Evolutionary conservation across 1,139 yeast genomes (phyloP), one percentile per base, ranked within the genome.

Genomic region (Ogataea hybrid): DNA sequence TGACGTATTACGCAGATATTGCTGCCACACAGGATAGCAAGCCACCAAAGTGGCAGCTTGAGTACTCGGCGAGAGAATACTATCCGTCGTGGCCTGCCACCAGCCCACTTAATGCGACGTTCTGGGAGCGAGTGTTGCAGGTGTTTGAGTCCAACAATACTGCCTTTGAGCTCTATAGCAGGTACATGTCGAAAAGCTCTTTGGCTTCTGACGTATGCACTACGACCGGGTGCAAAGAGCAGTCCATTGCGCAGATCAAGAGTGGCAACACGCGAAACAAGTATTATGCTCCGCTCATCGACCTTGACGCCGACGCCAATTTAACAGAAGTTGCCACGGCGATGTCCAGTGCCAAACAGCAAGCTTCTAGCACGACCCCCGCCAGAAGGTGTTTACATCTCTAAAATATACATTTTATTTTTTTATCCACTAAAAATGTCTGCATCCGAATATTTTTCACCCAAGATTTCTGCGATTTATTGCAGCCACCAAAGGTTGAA

Each of bases 181-280:
- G 11, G 17, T 32, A 32, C 35, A 32, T 32, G 35, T 10, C 35
- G 2, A 32, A 32, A 12, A 32, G 35, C 35, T 20, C 16, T 14
- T 32, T 28, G 4, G 35, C 35, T 4, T 20, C 35, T 7, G 20
- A 4, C 6, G 35, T 32, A 17, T 32, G 35, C 35, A 32, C 35
- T 11, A 21, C 17, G 4, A 10, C 6, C 25, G 35, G 35, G 15
- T 32, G 35, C 17, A 32, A 32, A n/a, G 35, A 11, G 15, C 15
- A 20, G 22, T 11, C 9, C 35, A 32, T 32, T 16, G 35, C 35
- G 10, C 23, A 20, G 12, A 32, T 32, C 35, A 32, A 32, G 14
- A 32, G 35, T 12, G 35, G 35, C 15, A 32, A 32, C 27, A 32
- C 27, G 12, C 35, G 6, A 5, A 32, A 32, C 35, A 32, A 32